phyloP scores from a whole-genome alignment of 805 yeast species.

The Spencermartinsiella europaea region DNA sequence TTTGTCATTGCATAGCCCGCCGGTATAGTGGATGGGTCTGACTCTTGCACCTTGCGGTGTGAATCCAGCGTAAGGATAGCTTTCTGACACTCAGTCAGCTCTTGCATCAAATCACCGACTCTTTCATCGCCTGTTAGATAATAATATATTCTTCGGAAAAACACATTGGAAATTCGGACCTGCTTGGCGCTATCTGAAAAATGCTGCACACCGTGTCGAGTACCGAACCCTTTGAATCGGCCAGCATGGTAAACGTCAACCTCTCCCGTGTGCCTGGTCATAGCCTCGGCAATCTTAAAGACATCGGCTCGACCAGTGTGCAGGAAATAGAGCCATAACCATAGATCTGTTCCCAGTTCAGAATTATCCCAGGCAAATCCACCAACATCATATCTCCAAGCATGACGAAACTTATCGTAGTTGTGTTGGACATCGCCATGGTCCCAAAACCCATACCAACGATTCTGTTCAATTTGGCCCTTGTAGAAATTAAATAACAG shows the following conservation, averaged over 20 bases:
- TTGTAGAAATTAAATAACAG: constrained; percentile 1
- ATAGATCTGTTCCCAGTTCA: constrained; percentile 7
- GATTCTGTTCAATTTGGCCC: constrained; percentile 4
- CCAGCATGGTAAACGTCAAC: constrained; percentile 9
- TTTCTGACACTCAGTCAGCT: constrained; percentile 2
- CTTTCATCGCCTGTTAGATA: constrained; percentile 7
- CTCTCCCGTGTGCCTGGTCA: constrained; percentile 8
- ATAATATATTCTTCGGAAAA: constrained; percentile 6
- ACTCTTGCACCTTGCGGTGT: constrained; percentile 5
- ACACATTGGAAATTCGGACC: constrained; percentile 7
- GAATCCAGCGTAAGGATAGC: constrained; percentile 5
- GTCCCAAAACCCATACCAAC: constrained; percentile 11
- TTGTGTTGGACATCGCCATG: constrained; percentile 9
- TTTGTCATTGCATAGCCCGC: constrained; percentile 6
- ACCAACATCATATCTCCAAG: constrained; percentile 10
- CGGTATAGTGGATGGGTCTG: constrained; percentile 6
- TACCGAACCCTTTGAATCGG: constrained; percentile 6
- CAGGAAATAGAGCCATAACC: constrained; percentile 9
- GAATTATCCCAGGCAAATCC: constrained; percentile 12
- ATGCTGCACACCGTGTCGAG: constrained; percentile 10
- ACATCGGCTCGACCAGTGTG: constrained; percentile 5
- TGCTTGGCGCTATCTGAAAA: constrained; percentile 9
- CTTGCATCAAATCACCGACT: constrained; percentile 8
- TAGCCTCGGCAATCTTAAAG: constrained; percentile 7
- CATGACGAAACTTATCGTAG: constrained; percentile 2